Evolutionary conservation across 1,284 basidiomycete genomes (phyloP), one percentile per base, ranked within the genome.

Genomic region (Porodaedalea pini): DNA sequence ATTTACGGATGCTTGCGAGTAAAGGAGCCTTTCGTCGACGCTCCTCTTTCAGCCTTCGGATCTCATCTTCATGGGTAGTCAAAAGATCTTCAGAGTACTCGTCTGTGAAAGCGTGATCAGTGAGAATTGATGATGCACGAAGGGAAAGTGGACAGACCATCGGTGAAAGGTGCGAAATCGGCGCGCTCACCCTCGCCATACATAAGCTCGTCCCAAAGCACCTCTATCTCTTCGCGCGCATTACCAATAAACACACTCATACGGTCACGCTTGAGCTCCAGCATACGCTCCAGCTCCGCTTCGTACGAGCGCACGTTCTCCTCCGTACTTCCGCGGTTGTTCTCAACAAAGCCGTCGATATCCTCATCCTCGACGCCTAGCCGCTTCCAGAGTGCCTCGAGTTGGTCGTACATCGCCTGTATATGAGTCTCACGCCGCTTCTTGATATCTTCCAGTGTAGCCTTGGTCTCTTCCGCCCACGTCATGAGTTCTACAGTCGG

Each of bases 41-140:
- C 67, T 98, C 94, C 34, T 88, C 85, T 64, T 90, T 88, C 32
- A 98, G 78, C 15, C 85, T 78, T 57, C 78, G 78, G 59, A 94
- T 90, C 70, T 97, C 92, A 36, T 88, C 83, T 70, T 99, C 96
- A 67, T 98, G 96, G 23, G 88, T 82, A 2, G 81, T 79, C 5
- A 99, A 74, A 1, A 98, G 75, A 63, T 96, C 93, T 72, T 97
- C 94, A 0, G 90, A 91, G 65, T 88, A 86, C 65, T 94, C 88
- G 62, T 94, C 94, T 93, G 65, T n/a, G 17, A 55, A 54, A 32
- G 32, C 25, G 37, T 13, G 10, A 44, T 48, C n/a, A 31, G 13
- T 23, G 29, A 52, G 40, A 55, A 41, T 4, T 44, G 23, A 17
- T 23, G 19, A 15, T 15, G 25, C 44, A 11, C 4, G 31, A 11